Conservation (phyloP, 306 rosid genomes). For the Cicer bijugum region DNA sequence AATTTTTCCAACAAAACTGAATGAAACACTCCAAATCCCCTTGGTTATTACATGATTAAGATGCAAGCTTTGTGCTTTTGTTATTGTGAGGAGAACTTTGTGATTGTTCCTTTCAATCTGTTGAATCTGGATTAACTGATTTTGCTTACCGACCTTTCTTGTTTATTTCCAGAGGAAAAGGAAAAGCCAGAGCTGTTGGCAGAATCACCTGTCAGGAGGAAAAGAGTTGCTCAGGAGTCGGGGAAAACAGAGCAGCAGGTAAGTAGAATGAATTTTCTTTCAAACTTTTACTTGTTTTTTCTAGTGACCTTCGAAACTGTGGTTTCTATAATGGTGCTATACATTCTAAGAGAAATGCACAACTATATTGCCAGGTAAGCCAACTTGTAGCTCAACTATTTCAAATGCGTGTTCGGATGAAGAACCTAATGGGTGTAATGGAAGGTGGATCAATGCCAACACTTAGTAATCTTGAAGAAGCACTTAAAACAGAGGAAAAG, state of each 20-base stretch:
- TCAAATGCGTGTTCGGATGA: conserved; percentile 97
- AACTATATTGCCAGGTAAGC: conserved; percentile 66
- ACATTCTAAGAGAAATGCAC: conserved; percentile 37
- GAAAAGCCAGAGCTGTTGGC: conserved; percentile 95
- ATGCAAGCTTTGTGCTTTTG: conserved; percentile 30
- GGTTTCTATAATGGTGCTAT: conserved; percentile 24
- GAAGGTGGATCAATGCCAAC: conserved; percentile 86
- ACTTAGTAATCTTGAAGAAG: conserved; percentile 84
- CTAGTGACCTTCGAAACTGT: conserved; percentile 17
- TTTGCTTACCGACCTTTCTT: conserved; percentile 36
- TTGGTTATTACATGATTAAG: conserved; percentile 16
- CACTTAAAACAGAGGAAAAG: conserved; percentile 88
- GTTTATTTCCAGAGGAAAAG: conserved; percentile 80
- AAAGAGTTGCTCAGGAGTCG: conserved; percentile 87
- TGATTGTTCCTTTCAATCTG: not conserved
- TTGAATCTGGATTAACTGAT: conserved; percentile 22
- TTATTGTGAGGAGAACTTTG: conserved; percentile 22
- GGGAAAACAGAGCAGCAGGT: conserved; percentile 99
- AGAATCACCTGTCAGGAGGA: conserved; percentile 85
- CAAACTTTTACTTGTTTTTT: not conserved
- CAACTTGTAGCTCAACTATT: conserved; percentile 91
- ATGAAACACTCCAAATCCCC: conserved; percentile 2
- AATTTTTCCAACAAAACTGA: conserved; percentile 25
- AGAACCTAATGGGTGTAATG: conserved; percentile 92
- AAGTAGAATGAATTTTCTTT: conserved; percentile 37